Base-by-base conservation (phyloP, 768 basidiomycete genomes). In the Leucocoprinus sp. region DNA sequence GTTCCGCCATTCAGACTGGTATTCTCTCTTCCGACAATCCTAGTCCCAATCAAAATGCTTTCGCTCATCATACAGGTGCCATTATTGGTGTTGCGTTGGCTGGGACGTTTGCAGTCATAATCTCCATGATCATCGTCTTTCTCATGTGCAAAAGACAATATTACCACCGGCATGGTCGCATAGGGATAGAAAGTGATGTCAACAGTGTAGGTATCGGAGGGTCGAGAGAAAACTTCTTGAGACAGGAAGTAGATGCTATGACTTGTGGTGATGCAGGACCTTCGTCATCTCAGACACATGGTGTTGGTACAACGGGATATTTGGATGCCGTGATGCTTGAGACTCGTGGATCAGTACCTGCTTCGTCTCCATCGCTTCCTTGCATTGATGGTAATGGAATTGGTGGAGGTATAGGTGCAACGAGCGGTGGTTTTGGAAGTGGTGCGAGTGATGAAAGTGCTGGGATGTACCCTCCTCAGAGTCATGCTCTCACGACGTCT, bases 61-160 rank as follows among this genome's bases (percentile, higher is more conserved):
- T 70, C 43, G 57, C 63, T 1, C 59, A 55, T 15, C 64, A 67
- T 41, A 68, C 65, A 2, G 64, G 60, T 8, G 69, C 62, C 8
- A 65, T 69, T 29, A 59, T 69, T 14, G 68, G 64, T 2, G 61
- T 70, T 23, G 58, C 64, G 4, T 34, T 71, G 3, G 57, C 64
- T 1, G 57, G 53, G 18, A 54, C 60, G 2, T 33, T 57, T 35
- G 50, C 50, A 23, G 52, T 69, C 15, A 50, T 69, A 14, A 21
- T 62, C 7, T 50, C 58, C 21, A 54, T 64, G 28, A 23, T 67
- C 8, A 24, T 60, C 19, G 50, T 63, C 19, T 66, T 68, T 43
- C 64, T 61, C 19, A 50, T 53, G 1, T 69, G 68, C 42, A 55
- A 52, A 38, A 55, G 53, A 38, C 52, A 59, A 18, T 63, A 59